Conservation (phyloP, 2,329 filamentous ascomycete species). For the Falciphora oryzae region DNA sequence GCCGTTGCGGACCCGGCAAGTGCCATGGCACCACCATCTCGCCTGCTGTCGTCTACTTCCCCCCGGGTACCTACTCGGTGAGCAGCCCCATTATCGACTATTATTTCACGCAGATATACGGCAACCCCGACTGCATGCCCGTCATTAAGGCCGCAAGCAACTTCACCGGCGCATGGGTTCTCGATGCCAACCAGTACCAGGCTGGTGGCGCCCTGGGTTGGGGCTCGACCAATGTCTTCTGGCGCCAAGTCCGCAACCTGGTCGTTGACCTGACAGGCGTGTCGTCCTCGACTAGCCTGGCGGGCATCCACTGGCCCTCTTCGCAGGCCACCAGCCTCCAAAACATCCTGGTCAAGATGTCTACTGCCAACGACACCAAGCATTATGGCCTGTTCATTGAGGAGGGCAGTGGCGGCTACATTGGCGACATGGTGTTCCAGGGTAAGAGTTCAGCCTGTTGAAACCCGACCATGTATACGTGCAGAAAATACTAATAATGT, state of each 20-base stretch:
- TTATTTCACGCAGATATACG: slow-evolving; percentile 17
- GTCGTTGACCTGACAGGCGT: slow-evolving; percentile 19
- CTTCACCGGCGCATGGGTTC: slow-evolving; percentile 11
- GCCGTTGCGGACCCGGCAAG: slow-evolving; percentile 14
- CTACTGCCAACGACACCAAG: slow-evolving; percentile 36
- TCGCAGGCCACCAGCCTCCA: slow-evolving; percentile 57
- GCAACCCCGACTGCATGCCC: slow-evolving; percentile 15
- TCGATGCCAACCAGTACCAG: slow-evolving; percentile 50
- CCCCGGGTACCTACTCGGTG: slow-evolving; percentile 16
- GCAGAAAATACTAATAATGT: too few relatives aligned
- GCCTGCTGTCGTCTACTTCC: slow-evolving; percentile 19
- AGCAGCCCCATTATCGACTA: slow-evolving; percentile 13
- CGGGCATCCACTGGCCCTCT: slow-evolving; percentile 57
- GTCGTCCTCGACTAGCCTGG: slow-evolving; percentile 18
- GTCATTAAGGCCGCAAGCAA: slow-evolving; percentile 11
- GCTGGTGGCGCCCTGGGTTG: slow-evolving; percentile 33
- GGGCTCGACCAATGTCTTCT: slow-evolving; percentile 31
- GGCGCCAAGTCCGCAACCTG: slow-evolving; percentile 21
- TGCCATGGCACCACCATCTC: slow-evolving; percentile 16
- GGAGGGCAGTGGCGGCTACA: slow-evolving; percentile 58
- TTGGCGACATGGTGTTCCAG: slow-evolving; percentile 65
- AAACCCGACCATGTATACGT: too few relatives aligned
- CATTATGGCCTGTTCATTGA: slow-evolving; percentile 58
- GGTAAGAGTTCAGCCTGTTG: slow-evolving; percentile 21
- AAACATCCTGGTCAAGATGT: slow-evolving; percentile 52